Evolutionary conservation across 2,329 filamentous ascomycete genomes (phyloP).

Genomic region (Nigrograna mackinnonii): DNA sequence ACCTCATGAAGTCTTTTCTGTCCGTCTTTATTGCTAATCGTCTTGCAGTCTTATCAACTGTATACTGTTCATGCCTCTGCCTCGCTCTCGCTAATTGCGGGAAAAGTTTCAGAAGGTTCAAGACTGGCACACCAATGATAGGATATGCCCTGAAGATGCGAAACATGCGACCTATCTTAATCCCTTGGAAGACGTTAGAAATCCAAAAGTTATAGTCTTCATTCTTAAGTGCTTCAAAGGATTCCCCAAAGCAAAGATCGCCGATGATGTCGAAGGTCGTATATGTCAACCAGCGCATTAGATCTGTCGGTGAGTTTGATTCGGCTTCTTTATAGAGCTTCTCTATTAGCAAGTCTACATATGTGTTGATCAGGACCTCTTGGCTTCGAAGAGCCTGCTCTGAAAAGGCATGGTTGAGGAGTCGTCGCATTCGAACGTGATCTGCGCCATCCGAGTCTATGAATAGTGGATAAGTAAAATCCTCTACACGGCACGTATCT

Average conservation of each 20-base stretch:
- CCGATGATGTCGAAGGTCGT: slow-evolving; percentile 17
- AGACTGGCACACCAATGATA: too few species aligned
- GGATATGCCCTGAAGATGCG: too few species aligned
- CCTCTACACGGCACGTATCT: too few species aligned
- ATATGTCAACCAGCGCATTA: slow-evolving; percentile 22
- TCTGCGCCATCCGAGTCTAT: slow-evolving; percentile 11
- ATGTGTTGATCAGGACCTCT: not conserved
- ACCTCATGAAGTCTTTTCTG: too few species aligned
- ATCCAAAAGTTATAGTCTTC: slow-evolving; percentile 23
- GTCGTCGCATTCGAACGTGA: slow-evolving; percentile 16
- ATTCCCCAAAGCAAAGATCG: slow-evolving; percentile 10
- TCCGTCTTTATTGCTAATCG: too few species aligned
- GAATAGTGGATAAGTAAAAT: too few species aligned
- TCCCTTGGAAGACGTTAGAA: slow-evolving; percentile 10
- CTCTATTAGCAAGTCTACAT: not conserved
- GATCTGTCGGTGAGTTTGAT: slow-evolving; percentile 9
- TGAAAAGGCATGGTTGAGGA: slow-evolving; percentile 38
- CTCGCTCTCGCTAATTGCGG: too few species aligned
- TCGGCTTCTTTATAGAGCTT: slow-evolving; percentile 15
- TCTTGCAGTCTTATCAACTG: too few species aligned
- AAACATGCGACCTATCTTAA: too few species aligned
- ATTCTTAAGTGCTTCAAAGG: slow-evolving; percentile 35
- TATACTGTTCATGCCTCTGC: too few species aligned
- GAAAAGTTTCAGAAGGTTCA: too few species aligned
- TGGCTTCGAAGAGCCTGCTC: not conserved